These are phyloP conservation scores for Punica granatum DNA, from an alignment of 345 rosid genomes.

Conservation along the genomic window DNA sequence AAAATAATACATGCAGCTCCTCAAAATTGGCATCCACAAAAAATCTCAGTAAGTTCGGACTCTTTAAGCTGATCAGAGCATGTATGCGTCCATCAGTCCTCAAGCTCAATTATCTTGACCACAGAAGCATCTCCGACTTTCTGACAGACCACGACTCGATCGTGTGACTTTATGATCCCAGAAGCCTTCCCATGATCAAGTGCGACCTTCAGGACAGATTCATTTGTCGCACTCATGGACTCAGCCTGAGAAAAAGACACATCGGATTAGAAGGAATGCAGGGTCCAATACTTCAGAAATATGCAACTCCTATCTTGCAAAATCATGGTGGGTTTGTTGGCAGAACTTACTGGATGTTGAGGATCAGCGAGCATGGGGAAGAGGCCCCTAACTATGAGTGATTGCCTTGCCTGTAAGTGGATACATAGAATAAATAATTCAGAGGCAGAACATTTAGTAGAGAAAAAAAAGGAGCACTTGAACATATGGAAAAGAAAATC, in stretches of 20 bases:
- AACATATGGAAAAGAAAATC: background rate
- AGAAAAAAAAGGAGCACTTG: background rate
- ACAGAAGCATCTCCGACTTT: slow-evolving; percentile 22
- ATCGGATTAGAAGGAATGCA: background rate
- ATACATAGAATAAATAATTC: background rate
- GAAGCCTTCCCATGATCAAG: slow-evolving; percentile 21
- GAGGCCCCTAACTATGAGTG: slow-evolving; percentile 18
- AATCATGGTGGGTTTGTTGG: background rate
- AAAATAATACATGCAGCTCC: background rate
- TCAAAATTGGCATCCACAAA: background rate
- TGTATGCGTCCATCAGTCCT: slow-evolving; percentile 7
- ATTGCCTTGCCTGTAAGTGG: slow-evolving; percentile 18
- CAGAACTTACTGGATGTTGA: slow-evolving; percentile 20
- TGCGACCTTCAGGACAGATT: slow-evolving; percentile 21
- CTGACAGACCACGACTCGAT: slow-evolving; percentile 19
- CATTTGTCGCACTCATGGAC: slow-evolving; percentile 18
- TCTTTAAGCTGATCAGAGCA: background rate
- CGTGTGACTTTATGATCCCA: slow-evolving; percentile 18
- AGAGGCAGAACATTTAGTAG: background rate
- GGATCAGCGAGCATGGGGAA: slow-evolving; percentile 26
- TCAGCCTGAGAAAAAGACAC: slow-evolving; percentile 10
- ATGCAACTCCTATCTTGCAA: background rate
- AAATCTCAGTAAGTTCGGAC: background rate
- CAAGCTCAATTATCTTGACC: slow-evolving; percentile 22
- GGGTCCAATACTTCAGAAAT: background rate